phyloP scores from a whole-genome alignment of 768 basidiomycete species.

The Fistulinella prunicolor region DNA sequence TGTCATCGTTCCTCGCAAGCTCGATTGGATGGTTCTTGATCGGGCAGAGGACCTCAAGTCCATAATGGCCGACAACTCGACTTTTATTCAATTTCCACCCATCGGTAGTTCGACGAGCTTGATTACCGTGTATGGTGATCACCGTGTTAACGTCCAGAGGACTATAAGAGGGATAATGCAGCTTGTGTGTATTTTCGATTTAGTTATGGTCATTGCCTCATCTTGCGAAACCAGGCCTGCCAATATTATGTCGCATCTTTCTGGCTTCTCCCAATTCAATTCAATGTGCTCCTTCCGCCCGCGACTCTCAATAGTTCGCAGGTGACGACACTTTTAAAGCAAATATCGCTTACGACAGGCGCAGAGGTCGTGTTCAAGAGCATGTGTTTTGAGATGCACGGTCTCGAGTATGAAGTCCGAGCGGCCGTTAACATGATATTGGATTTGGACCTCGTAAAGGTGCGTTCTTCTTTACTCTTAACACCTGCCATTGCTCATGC shows the following conservation, averaged over 20 bases:
- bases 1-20: constrained; percentile 90
- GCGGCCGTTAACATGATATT: constrained; percentile 81
- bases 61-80: constrained; percentile 95
- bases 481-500: neutral
- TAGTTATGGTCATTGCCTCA: constrained; percentile 14
- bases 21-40: constrained; percentile 99
- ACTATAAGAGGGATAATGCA: constrained; percentile 94
- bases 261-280: constrained; percentile 92
- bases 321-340: constrained; percentile 80
- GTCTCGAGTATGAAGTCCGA: constrained; percentile 87
- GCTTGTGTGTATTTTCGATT: constrained; percentile 57
- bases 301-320: constrained; percentile 77
- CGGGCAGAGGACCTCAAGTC: constrained; percentile 89
- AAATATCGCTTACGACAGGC: constrained; percentile 81
- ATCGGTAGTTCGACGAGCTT: constrained; percentile 91
- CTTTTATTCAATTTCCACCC: constrained; percentile 90
- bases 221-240: constrained; percentile 60
- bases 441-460: constrained; percentile 91
- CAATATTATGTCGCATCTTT: constrained; percentile 96
- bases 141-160: constrained; percentile 89
- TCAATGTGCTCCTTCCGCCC: constrained; percentile 87
- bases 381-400: constrained; percentile 97
- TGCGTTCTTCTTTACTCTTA: constrained; percentile 27
- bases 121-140: constrained; percentile 92
- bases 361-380: constrained; percentile 96